Base-by-base conservation (phyloP, 148 eudicot species). In the Talinum fruticosum region DNA sequence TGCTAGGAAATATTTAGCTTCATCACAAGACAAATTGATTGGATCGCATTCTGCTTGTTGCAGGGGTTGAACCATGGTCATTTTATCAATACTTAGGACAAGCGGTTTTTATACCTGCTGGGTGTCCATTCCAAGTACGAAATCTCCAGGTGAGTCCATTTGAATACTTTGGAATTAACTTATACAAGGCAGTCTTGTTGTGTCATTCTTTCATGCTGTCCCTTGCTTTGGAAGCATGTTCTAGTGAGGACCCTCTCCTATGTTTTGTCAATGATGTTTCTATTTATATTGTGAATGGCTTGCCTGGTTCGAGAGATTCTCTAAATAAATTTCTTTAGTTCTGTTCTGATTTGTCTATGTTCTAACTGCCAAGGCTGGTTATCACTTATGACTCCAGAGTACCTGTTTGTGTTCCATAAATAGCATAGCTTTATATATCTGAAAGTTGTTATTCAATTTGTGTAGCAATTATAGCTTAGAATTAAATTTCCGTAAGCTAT, bases 61-160 rank as follows among this genome's bases (percentile, higher is more conserved):
- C 72, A 95, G 99, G 97, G 75, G 84, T 95, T 57, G 97, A 91
- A 74, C 97, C 99, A 29, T 95, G 99, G 97, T 86, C 97, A 59
- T 91, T 95, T 80, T 86, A 95, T 81, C 99, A 95, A 78, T 81
- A 87, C 80, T 36, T 91, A n/a, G 99, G 99, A 49, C 87, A 91
- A 84, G 97, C 99, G 71, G 92, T 95, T 45, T 95, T 92, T 82
- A 81, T 95, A 36, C 99, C 99, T 45, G 94, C 99, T 82, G 99
- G 99, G 75, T 92, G 97, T 84, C 94, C 97, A 65, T 91, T 90
- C 79, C 99, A 95, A 93, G 91, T 90, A 37, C 83, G 97, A 80
- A 84, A 95, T 83, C 88, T 91, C 83, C 96, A 90, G 94, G 99
- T 95, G 82, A 86, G 89, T 83, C 26, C 74, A 53, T 54, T 28